Conservation (phyloP, 2,329 filamentous ascomycete genomes). For the Rhinocladiella mackenziei region DNA sequence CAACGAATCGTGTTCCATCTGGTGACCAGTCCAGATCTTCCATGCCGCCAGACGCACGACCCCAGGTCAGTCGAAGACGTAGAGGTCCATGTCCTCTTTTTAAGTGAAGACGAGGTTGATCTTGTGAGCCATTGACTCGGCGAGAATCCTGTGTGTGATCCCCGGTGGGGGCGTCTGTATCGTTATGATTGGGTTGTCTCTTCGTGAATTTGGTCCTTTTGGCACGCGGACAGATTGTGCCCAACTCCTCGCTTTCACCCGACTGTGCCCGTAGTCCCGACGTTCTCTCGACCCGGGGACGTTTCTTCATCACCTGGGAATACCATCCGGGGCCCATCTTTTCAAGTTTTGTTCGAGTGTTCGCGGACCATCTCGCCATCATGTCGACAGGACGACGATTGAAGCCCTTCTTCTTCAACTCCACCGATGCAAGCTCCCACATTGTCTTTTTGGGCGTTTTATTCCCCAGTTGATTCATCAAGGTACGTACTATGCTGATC, state of each 20-base stretch:
- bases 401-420: neutral
- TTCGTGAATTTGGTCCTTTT: too few relatives aligned
- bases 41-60: slow-evolving; percentile 57
- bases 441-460: too few relatives aligned
- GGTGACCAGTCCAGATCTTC: slow-evolving; percentile 55
- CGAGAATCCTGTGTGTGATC: too few relatives aligned
- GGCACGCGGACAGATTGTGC: neutral
- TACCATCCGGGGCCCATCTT: neutral
- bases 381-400: neutral
- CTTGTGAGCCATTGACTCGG: too few relatives aligned
- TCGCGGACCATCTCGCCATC: neutral
- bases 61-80: slow-evolving; percentile 45
- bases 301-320: neutral
- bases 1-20: slow-evolving; percentile 53
- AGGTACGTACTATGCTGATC: too few relatives aligned
- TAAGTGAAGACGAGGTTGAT: neutral
- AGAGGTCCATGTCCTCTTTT: neutral
- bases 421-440: too few relatives aligned
- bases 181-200: too few relatives aligned
- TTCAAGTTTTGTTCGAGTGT: neutral
- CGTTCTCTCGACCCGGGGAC: too few relatives aligned
- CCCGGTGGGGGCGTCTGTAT: too few relatives aligned
- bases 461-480: too few relatives aligned
- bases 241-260: neutral
- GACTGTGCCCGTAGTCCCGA: neutral